phyloP scores from a whole-genome alignment of 495 filamentous ascomycete genomes.

The Hypoxylon fuscum region DNA sequence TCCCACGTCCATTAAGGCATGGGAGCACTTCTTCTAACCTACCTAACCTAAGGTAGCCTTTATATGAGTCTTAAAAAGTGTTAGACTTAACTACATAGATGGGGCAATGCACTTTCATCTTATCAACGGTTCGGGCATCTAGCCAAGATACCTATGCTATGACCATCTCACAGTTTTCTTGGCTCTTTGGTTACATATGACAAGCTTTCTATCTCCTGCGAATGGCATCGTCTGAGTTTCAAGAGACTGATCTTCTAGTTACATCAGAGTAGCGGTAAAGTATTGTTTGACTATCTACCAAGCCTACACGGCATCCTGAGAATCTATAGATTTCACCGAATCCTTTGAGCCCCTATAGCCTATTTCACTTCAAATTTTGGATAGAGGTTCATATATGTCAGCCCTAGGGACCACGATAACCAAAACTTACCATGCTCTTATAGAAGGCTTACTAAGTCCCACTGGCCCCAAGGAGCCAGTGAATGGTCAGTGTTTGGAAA shows the following conservation, averaged over 20 bases:
- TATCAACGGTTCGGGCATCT: no score
- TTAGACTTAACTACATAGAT: no score
- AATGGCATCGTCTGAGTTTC: no score
- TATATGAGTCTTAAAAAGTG: background rate
- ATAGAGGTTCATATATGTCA: no score
- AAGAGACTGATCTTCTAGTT: no score
- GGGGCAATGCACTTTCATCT: background rate
- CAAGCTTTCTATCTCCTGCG: no score
- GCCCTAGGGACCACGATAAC: no score
- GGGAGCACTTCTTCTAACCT: background rate
- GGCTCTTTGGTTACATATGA: no score
- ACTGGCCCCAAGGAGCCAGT: conserved; percentile 14
- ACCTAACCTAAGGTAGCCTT: background rate
- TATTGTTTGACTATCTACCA: no score
- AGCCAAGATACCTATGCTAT: no score
- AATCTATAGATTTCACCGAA: background rate
- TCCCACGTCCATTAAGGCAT: background rate
- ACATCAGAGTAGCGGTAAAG: no score
- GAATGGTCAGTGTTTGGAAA: conserved; percentile 12
- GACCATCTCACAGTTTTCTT: no score
- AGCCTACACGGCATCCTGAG: background rate
- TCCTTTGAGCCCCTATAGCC: background rate
- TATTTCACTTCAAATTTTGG: background rate
- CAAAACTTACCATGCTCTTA: background rate
- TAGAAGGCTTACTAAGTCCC: conserved; percentile 7